Conservation (phyloP, 1,284 basidiomycete genomes). For the Cystobasidiaceae sp. region DNA sequence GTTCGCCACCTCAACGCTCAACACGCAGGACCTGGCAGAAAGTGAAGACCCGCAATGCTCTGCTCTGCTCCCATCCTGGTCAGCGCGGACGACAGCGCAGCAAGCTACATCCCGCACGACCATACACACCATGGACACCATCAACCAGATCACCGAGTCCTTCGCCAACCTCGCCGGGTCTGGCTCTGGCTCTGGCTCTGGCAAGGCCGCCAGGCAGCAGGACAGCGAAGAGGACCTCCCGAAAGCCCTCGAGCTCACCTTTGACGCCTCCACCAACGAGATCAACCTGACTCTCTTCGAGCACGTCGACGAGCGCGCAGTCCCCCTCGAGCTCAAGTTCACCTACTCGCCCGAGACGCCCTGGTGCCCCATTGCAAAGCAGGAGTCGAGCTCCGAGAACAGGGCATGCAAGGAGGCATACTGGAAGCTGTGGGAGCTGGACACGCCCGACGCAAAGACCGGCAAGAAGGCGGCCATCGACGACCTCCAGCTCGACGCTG, state of each 20-base stretch:
- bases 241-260: conserved; percentile 60
- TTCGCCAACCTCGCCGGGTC: too few species aligned
- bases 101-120: too few species aligned
- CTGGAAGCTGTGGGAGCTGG: conserved; percentile 94
- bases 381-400: conserved; percentile 78
- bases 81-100: too few species aligned
- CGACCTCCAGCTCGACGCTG: conserved; percentile 65
- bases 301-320: conserved; percentile 50
- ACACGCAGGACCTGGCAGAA: too few species aligned
- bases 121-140: too few species aligned
- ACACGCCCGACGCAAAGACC: conserved; percentile 46
- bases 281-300: conserved; percentile 80
- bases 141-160: too few species aligned
- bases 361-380: conserved; percentile 81
- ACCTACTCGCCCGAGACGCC: conserved; percentile 81
- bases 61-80: too few species aligned
- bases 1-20: too few species aligned
- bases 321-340: conserved; percentile 80
- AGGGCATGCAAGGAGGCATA: conserved; percentile 75
- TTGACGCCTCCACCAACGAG: conserved; percentile 53
- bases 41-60: too few species aligned
- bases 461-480: conserved; percentile 59
- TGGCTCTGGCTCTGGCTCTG: too few species aligned
- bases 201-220: too few species aligned
- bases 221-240: conserved; percentile 26